Evolutionary conservation across 2,329 filamentous ascomycete genomes (phyloP), one percentile per base, ranked within the genome.

Genomic region (Tetracladium maxilliforme): DNA sequence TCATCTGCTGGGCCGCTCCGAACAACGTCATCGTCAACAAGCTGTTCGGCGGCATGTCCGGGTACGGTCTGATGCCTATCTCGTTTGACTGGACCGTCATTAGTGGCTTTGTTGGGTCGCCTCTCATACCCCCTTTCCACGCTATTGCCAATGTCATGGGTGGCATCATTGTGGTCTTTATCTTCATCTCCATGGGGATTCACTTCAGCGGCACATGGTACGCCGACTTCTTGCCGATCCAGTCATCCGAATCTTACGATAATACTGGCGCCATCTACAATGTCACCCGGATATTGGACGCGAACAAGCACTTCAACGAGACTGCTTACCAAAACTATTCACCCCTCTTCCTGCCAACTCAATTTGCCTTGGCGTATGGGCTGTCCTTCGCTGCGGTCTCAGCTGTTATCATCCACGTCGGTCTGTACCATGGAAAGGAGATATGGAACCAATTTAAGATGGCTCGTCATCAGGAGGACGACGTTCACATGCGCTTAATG

Each of bases 31-130:
- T 79, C 7, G 48, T 83, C 19, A 84, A 83, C 35, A 76, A 83
- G 42, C 41, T 83, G 2, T 83, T 83, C 36, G 78, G 78, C 3
- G 74, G 72, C 2, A 59, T 57, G 24, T 75, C 70, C 0, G 77
- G 78, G 0, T 34, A 83, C 4, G 77, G 70, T 0, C 40, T 83
- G 15, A 49, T 82, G 6, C 76, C 77, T 2, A 67, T 83, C 16
- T 81, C 75, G 0, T 80, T 83, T 40, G 77, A 83, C 52, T 82
- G 77, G 75, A 75, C 72, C 5, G 72, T 80, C 37, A 62, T 81
- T 26, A 61, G 72, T 4, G 77, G 73, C 23, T 82, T 68, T 32
- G 56, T 77, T 25, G 66, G 67, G 16, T 77, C 70, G 7, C 76
- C 75, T 12, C 48, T 78, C 19, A 73, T 80, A 24, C 66, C 73